Base-by-base conservation (phyloP, 805 yeast genomes). In the Nakazawaea molendinolei region DNA sequence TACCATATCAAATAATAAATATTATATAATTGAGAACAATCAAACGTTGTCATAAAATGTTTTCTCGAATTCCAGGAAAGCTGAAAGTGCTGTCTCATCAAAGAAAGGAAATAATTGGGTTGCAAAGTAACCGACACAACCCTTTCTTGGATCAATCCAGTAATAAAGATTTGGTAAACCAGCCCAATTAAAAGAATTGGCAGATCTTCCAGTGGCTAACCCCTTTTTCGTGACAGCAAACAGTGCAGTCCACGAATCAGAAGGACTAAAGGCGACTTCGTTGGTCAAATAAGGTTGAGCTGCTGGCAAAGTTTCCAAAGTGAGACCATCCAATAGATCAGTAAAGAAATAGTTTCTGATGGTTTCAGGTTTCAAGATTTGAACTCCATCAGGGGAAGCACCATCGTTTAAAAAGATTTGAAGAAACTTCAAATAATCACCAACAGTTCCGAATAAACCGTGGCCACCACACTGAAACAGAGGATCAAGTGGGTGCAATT, bases 361-460 rank as follows among this genome's bases (percentile, higher is more conserved):
- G 12, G 69, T 50, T n/a, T 59, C 55, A 12, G 46, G 46, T 20
- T 46, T 36, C 30, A 67, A 46, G 14, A 65, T 53, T 23, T 40
- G 46, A 0, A 27, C 39, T 3, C 70, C 69, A 17, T 63, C n/a
- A n/a, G n/a, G 57, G 1, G 65, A 63, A n/a, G 45, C 40, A 8
- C 74, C 74, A 30, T 56, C 54, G 39, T 67, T 67, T 27, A 68
- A 49, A 44, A 67, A 53, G 8, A 59, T 49, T 7, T 68, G 51
- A 20, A 68, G 40, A 28, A 67, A 53, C 43, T 54, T 57, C 33
- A 60, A 52, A 41, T 59, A 67, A 41, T 68, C 72, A 7, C 48
- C 49, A 4, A 60, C 63, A 7, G 60, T 63, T 1, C 67, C 58
- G 33, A 56, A 65, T 28, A 59, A 42, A 4, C 74, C 74, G 5